A percentile compares a stretch with the other conserved stretches of the same genome.
Evolutionary conservation across 768 basidiomycete species (phyloP).

Genomic region (Boletus sensibilis): DNA sequence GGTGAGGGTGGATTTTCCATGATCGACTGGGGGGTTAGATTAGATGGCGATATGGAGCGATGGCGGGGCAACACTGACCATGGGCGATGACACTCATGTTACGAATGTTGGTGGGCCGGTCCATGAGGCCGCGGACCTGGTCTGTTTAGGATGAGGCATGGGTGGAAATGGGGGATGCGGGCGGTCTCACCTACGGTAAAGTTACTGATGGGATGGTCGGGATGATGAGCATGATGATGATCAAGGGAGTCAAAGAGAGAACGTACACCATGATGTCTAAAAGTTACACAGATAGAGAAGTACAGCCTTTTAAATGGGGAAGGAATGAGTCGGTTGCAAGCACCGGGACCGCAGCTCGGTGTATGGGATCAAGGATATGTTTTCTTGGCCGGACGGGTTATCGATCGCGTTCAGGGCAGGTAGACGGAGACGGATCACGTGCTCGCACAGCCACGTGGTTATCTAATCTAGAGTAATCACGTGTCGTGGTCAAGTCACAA

Average conservation of each 20-base stretch:
- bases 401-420: slow-evolving; percentile 51
- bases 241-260: slow-evolving; percentile 4
- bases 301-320: slow-evolving; percentile 11
- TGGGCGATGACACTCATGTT: slow-evolving; percentile 95
- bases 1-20: slow-evolving; percentile 99
- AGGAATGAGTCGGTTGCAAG: slow-evolving; percentile 16
- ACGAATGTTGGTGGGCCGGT: slow-evolving; percentile 87
- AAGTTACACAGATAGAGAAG: slow-evolving; percentile 37
- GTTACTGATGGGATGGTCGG: slow-evolving; percentile 53
- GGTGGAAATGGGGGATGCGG: not conserved
- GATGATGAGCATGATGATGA: slow-evolving; percentile 31
- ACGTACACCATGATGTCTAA: slow-evolving; percentile 83
- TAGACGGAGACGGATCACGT: slow-evolving; percentile 7
- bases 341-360: slow-evolving; percentile 30
- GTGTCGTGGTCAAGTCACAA: slow-evolving; percentile 2
- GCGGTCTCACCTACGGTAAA: slow-evolving; percentile 76
- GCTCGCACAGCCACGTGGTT: slow-evolving; percentile 5
- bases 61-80: slow-evolving; percentile 48
- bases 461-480: slow-evolving; percentile 18
- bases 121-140: slow-evolving; percentile 87
- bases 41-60: slow-evolving; percentile 16
- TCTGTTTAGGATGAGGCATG: slow-evolving; percentile 43
- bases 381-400: slow-evolving; percentile 29
- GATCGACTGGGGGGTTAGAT: slow-evolving; percentile 71
- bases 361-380: slow-evolving; percentile 13